Base-by-base conservation (phyloP, 75 land plant species). In the Cupressus sempervirens region DNA sequence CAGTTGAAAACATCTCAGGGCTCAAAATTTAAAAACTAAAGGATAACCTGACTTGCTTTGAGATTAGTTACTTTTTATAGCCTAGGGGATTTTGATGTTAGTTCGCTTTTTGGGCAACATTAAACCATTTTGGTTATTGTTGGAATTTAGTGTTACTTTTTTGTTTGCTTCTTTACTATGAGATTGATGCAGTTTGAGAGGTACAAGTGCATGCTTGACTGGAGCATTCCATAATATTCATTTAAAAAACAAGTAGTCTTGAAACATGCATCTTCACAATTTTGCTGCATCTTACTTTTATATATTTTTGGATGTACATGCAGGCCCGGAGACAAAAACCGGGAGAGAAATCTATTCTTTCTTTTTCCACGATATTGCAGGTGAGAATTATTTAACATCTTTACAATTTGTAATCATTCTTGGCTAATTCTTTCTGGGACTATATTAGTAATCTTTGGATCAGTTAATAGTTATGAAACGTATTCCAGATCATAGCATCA, bases 301-400 rank as follows among this genome's bases (percentile, higher is more conserved):
- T 23, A 26, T 0, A 23, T 41, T 41, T 41, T 76, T 83, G 74
- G 48, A 75, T 84, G 45, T 6, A 62, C 54, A 38, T 82, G 85
- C 91, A 98, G 99, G 93, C 90, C 73, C 89, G 96, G 82, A 88
- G 82, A 16, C 96, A 94, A 86, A 91, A 94, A 65, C 91, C 91
- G 81, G 99, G 99, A 85, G 99, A 98, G 84, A 98, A 94, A 68
- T 90, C 98, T 13, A 85, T 98, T 75, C 88, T 98, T 53, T 96
- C 98, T n/a, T 32, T 95, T 56, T 92, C 93, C 62, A 92, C 91
- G 77, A 90, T 98, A 86, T 46, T 93, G 72, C 96, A 98, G 97
- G 99, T 98, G 58, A 50, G 35, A 56, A 68, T 32, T 65, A 48
- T 38, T 46, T 83, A 68, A 53, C 41, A 75, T 45, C 23, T 15